A percentile compares a stretch with the other conserved stretches of the same genome.
These are phyloP conservation scores for Orbilia javanica DNA, from an alignment of 2,329 filamentous ascomycete genomes.

Conservation along the genomic window DNA sequence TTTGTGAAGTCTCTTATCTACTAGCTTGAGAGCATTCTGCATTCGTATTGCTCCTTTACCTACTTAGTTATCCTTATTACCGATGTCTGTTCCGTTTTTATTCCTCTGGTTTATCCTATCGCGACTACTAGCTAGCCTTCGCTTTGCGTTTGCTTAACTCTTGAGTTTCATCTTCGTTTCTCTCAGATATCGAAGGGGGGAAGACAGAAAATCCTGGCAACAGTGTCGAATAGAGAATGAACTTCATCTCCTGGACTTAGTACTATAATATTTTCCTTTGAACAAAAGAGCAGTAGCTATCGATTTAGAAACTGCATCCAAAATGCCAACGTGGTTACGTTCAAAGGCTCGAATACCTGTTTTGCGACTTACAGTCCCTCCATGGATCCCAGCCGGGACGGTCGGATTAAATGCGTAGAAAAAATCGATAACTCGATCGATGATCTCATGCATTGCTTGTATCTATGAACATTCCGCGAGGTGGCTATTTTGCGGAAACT, in stretches of 20 bases:
- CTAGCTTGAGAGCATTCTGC: background rate
- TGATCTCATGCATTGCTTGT: no score
- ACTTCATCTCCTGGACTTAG: background rate
- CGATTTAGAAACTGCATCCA: no score
- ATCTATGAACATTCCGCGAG: no score
- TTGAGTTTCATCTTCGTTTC: background rate
- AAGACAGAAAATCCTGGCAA: constrained; percentile 8
- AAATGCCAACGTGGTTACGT: no score
- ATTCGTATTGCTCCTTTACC: background rate
- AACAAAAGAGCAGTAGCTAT: background rate
- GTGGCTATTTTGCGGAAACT: no score
- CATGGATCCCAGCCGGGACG: no score
- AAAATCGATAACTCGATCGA: no score
- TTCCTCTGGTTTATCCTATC: background rate
- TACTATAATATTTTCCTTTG: background rate
- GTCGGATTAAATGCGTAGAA: no score
- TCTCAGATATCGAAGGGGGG: background rate
- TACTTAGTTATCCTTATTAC: background rate
- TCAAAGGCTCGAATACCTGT: no score
- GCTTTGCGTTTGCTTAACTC: background rate
- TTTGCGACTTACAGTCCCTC: no score
- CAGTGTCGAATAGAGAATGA: constrained; percentile 20
- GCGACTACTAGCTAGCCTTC: constrained; percentile 4
- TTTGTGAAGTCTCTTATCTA: background rate
- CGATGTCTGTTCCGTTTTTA: constrained; percentile 10